phyloP scores from a whole-genome alignment of 805 yeast genomes.

The Kuraishia hungarica region DNA sequence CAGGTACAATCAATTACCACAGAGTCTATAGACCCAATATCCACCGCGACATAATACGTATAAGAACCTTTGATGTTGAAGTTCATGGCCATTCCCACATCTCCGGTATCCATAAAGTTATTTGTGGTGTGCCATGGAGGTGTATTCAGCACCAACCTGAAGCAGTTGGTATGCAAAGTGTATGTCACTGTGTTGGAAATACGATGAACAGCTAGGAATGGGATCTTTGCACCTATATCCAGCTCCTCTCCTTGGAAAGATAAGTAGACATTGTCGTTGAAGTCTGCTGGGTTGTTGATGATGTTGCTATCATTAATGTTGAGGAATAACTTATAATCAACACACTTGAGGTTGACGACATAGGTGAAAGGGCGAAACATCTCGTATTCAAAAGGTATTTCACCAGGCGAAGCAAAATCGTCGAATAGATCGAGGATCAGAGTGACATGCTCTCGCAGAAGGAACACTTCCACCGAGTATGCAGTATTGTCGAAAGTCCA shows the following conservation, averaged over 20 bases:
- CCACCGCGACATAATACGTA: slow-evolving; percentile 48
- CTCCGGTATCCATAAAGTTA: slow-evolving; percentile 54
- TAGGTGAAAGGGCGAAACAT: slow-evolving; percentile 67
- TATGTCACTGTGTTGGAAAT: slow-evolving; percentile 45
- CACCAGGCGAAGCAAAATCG: slow-evolving; percentile 69
- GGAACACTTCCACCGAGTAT: slow-evolving; percentile 44
- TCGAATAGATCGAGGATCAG: slow-evolving; percentile 61
- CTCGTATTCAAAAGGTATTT: slow-evolving; percentile 54
- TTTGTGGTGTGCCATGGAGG: slow-evolving; percentile 91
- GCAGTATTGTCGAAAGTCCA: slow-evolving; percentile 60
- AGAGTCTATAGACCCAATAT: slow-evolving; percentile 61
- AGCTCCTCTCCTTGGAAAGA: slow-evolving; percentile 62
- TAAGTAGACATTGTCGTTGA: slow-evolving; percentile 68
- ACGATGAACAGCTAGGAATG: slow-evolving; percentile 45
- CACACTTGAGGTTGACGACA: slow-evolving; percentile 48
- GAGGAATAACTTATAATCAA: slow-evolving; percentile 50
- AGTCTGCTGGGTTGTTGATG: slow-evolving; percentile 81
- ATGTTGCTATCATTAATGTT: slow-evolving; percentile 86
- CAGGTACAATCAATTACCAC: slow-evolving; percentile 59
- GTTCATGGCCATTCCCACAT: slow-evolving; percentile 60
- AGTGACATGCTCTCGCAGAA: slow-evolving; percentile 76
- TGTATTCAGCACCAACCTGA: slow-evolving; percentile 57
- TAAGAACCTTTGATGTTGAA: slow-evolving; percentile 60
- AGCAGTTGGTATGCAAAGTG: slow-evolving; percentile 42
- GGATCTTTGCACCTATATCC: slow-evolving; percentile 39